Evolutionary conservation across 768 basidiomycete species (phyloP), one percentile per base, ranked within the genome.

Genomic region (Omphalotus guepiniiformis): DNA sequence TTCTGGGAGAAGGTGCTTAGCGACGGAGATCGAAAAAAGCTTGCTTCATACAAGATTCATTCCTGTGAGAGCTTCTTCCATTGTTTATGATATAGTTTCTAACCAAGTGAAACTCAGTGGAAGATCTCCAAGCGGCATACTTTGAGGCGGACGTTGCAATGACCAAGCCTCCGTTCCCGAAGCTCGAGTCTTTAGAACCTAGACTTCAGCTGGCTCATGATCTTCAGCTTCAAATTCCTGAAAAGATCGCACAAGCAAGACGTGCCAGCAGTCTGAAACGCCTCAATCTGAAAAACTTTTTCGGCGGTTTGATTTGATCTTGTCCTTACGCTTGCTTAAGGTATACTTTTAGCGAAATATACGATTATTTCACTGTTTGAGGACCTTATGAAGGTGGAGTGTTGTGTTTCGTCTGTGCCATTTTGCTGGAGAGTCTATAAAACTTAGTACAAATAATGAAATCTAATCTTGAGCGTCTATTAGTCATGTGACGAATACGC

Each of bases 81-180:
- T n/a, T n/a, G n/a, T 16, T 38, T 23, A 3, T 18, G 16, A 9
- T 15, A 16, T 16, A 27, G 8, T 38, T 7, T 39, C 21, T 28
- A 4, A 30, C 18, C 27, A 12, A 26, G 28, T 19, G 18, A 8
- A 16, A 15, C 18, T n/a, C 38, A 47, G 46, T 47, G 26, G 46
- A 47, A 18, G 46, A 47, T 21, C 46, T 47, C 30, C 46, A 47
- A 9, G 46, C 46, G 18, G 46, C 38, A 23, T 47, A 47, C 23
- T 38, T 39, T 23, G 37, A 47, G 30, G 46, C 46, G 3, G 46
- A 47, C 26, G 25, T 47, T 22, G 46, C 46, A 47, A 47, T 47
- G 46, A 47, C 46, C 7, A 47, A 28, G 9, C 38, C 46, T 13
- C 46, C 46, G 6, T 47, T 47, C 19, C 46, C 46, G 15, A 38